Base-by-base conservation (phyloP, 768 basidiomycete genomes). In the Coprinopsis sp. region DNA sequence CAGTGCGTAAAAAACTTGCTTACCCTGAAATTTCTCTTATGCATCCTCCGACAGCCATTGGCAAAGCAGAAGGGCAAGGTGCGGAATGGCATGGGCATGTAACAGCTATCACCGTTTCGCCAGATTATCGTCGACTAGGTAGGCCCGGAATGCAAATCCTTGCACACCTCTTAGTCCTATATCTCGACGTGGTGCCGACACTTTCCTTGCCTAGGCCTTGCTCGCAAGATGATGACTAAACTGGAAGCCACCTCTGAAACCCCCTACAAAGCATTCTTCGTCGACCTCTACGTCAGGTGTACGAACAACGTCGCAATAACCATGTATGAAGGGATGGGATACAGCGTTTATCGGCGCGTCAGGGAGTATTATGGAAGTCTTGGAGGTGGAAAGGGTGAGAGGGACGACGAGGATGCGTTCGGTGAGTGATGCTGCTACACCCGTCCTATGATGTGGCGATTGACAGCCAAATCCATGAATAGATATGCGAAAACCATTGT, bases 271-370 rank as follows among this genome's bases (percentile, higher is more conserved):
- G 89, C 84, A 3, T 88, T 81, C 75, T 97, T 95, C 58, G 92
- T 98, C 38, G 96, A 98, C 65, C 77, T 99, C 18, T 98, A 92
- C 61, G 95, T 98, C 47, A 81, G 96, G 42, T 92, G 89, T 57
- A 83, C 83, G 49, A 96, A 95, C 55, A 56, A 65, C 2, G 72
- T 91, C 18, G 96, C 95, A 16, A 89, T 95, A 49, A 73, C 70
- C 16, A 87, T 99, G 86, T 97, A 98, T 59, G 91, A 98, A 62
- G 76, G 81, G 31, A 69, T 97, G 60, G 94, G 91, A 10, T 99
- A 99, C 57, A 91, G 87, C 58, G 91, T 98, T 11, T 98, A 87
- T 65, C 72, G 92, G 22, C 68, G 91, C 51, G 94, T 99, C 40
- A 77, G 82, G 51, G 91, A 92, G 63, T 99, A 93, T 68, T 93